phyloP scores from a whole-genome alignment of 768 basidiomycete genomes.

The Suillus variegatus region DNA sequence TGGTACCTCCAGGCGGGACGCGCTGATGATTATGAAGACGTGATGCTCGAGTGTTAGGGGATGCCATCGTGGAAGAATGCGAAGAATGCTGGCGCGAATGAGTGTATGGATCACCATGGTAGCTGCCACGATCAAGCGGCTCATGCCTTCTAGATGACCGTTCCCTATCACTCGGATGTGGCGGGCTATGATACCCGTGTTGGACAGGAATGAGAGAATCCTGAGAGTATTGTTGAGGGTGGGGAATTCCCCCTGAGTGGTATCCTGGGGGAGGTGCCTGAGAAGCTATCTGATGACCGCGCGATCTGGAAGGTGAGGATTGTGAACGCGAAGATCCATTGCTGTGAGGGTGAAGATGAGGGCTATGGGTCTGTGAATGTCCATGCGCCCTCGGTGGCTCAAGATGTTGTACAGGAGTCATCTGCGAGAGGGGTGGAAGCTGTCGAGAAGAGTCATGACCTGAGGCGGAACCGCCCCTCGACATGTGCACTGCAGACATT shows the following conservation, averaged over 20 bases:
- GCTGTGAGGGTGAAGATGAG: constrained; percentile 43
- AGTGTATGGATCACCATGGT: constrained; percentile 36
- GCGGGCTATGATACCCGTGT: constrained; percentile 51
- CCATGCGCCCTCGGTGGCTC: constrained; percentile 34
- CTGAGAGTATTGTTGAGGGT: constrained; percentile 47
- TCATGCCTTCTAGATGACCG: constrained; percentile 52
- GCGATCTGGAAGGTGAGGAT: constrained; percentile 50
- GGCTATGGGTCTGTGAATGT: constrained; percentile 40
- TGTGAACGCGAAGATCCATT: constrained; percentile 48
- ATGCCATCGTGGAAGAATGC: constrained; percentile 34
- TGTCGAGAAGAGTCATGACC: constrained; percentile 47
- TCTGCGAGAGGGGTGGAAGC: constrained; percentile 48
- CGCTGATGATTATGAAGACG: constrained; percentile 68
- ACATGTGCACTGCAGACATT: constrained; percentile 40
- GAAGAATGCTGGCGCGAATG: constrained; percentile 34
- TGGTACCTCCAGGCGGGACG: constrained; percentile 59
- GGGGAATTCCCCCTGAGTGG: constrained; percentile 39
- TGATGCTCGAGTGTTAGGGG: constrained; percentile 36
- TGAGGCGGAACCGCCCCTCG: constrained; percentile 43
- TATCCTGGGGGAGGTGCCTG: constrained; percentile 32
- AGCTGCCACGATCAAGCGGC: constrained; percentile 39
- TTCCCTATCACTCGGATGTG: constrained; percentile 42
- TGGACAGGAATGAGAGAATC: constrained; percentile 46
- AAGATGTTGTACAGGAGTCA: constrained; percentile 46
- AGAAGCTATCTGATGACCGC: constrained; percentile 43